Evolutionary conservation across 768 basidiomycete species (phyloP).

Genomic region (Rhizopogon roseolus): DNA sequence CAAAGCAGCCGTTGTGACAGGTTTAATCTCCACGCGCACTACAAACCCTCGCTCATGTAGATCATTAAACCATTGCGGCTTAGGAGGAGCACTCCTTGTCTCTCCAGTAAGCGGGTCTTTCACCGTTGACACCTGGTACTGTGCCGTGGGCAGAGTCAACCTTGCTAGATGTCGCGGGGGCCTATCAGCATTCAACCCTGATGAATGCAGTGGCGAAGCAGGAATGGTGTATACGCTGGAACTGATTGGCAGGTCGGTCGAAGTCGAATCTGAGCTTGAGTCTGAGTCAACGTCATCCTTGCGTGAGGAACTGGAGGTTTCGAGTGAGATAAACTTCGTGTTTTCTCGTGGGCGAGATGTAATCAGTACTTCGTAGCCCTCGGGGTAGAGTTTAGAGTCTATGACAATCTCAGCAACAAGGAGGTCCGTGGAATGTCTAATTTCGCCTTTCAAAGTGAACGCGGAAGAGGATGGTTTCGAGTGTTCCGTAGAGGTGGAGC

Average conservation of each 20-base stretch:
- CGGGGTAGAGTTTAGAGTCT: conserved; percentile 75
- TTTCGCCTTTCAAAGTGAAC: conserved; percentile 59
- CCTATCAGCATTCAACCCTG: conserved; percentile 48
- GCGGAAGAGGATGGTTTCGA: conserved; percentile 41
- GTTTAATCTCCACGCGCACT: conserved; percentile 53
- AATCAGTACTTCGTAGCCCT: conserved; percentile 60
- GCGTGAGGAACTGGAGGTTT: conserved; percentile 12
- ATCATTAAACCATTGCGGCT: conserved; percentile 69
- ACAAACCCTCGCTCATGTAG: conserved; percentile 57
- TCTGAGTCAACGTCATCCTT: conserved; percentile 6
- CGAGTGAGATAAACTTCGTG: conserved; percentile 31
- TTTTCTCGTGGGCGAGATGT: conserved; percentile 38
- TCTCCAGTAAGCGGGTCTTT: conserved; percentile 79
- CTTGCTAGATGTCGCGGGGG: conserved; percentile 71
- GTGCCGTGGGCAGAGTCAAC: conserved; percentile 77
- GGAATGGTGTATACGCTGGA: conserved; percentile 73
- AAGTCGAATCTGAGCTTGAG: not conserved
- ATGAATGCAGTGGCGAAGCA: conserved; percentile 76
- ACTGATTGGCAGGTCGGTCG: conserved; percentile 43
- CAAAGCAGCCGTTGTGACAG: conserved; percentile 28
- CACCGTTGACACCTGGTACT: conserved; percentile 70
- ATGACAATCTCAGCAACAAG: conserved; percentile 76
- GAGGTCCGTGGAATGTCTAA: conserved; percentile 60
- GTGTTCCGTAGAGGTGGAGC: conserved; percentile 30
- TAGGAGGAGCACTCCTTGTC: conserved; percentile 50